Percentiles rank a stretch among this genome's conserved stretches.
phyloP scores from a whole-genome alignment of 2,329 filamentous ascomycete genomes.

The Myriosclerotinia scirpicola region DNA sequence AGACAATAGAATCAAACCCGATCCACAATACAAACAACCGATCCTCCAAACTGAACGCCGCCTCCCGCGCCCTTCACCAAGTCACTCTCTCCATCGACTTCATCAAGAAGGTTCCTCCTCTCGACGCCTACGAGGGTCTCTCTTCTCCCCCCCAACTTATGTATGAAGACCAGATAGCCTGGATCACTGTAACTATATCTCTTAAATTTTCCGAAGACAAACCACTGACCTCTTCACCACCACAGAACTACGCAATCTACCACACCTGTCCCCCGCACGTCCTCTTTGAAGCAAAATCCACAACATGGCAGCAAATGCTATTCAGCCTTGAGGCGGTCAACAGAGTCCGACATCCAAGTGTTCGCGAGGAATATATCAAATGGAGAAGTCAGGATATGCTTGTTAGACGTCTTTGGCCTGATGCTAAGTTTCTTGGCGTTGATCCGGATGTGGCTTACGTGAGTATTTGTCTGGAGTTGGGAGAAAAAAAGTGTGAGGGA shows the following conservation, averaged over 20 bases:
- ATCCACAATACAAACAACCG: background rate
- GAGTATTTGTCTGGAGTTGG: background rate
- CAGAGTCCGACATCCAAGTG: background rate
- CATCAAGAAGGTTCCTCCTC: background rate
- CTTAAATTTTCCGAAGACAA: too few species aligned
- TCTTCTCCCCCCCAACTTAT: background rate
- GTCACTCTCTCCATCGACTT: background rate
- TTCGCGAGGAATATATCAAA: background rate
- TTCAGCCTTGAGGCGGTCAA: background rate
- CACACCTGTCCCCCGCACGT: background rate
- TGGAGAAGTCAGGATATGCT: conserved; percentile 17
- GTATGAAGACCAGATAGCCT: background rate
- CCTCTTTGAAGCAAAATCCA: background rate
- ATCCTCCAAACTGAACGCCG: background rate
- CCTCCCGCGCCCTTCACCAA: background rate
- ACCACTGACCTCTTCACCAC: background rate
- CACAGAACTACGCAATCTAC: background rate
- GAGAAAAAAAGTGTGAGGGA: too few species aligned
- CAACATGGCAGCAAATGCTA: conserved; percentile 8
- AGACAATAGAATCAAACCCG: background rate
- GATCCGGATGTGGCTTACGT: conserved; percentile 5
- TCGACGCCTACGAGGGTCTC: background rate
- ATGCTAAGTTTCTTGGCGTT: background rate
- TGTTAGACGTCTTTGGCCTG: conserved; percentile 12
- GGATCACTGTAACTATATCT: background rate